Percentiles rank a stretch among this genome's conserved stretches.
Conservation (phyloP, 139 green algal species). For the Chlorella sp. region DNA sequence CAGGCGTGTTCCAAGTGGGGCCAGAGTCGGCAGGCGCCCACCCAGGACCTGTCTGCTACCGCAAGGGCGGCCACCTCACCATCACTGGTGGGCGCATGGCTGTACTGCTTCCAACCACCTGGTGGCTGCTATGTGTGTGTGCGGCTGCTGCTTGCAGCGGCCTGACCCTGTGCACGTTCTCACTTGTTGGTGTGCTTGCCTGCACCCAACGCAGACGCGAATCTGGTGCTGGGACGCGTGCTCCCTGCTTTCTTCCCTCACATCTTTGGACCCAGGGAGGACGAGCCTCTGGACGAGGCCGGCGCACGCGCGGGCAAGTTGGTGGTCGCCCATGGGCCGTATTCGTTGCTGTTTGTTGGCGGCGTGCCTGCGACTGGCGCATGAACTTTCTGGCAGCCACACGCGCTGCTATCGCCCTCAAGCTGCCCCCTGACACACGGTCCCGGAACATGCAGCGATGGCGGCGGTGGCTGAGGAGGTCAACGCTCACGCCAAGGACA, state of each 20-base stretch:
- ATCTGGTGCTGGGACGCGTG: constrained; percentile 90
- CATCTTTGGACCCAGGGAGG: constrained; percentile 84
- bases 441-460: constrained; percentile 50
- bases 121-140: neutral
- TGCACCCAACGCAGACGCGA: constrained; percentile 73
- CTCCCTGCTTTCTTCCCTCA: constrained; percentile 94
- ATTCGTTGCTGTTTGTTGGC: too few relatives aligned
- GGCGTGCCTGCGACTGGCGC: too few relatives aligned
- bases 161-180: neutral
- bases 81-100: constrained; percentile 76
- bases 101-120: neutral
- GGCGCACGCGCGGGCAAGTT: too few relatives aligned
- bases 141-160: neutral
- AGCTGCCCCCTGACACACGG: neutral
- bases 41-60: constrained; percentile 95
- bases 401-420: too few relatives aligned
- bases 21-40: constrained; percentile 94
- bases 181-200: neutral
- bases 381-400: too few relatives aligned
- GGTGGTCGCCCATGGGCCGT: too few relatives aligned
- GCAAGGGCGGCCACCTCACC: constrained; percentile 87
- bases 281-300: constrained; percentile 81
- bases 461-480: constrained; percentile 57
- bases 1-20: constrained; percentile 77
- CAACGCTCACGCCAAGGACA: constrained; percentile 52